Evolutionary conservation across 1,284 basidiomycete genomes (phyloP).

Genomic region (Cystobasidium slooffiae): DNA sequence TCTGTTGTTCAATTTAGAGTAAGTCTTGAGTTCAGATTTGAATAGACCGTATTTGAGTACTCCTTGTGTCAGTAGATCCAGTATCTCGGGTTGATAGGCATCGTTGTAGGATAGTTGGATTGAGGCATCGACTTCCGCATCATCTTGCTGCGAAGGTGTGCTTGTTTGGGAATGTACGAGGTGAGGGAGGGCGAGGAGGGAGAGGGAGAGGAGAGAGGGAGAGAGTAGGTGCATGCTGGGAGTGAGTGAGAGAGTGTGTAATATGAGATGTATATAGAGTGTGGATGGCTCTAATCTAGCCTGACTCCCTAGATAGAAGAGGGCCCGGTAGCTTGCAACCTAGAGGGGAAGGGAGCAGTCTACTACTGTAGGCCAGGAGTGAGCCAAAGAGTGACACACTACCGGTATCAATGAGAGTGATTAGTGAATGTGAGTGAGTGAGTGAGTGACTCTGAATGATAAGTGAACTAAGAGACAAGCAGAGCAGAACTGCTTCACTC

Average conservation of each 20-base stretch:
- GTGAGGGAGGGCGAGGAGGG: neutral
- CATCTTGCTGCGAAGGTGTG: neutral
- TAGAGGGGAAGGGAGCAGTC: no score
- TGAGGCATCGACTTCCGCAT: neutral
- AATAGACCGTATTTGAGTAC: constrained; percentile 37
- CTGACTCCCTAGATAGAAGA: no score
- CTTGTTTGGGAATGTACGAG: neutral
- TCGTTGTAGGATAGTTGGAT: constrained; percentile 24
- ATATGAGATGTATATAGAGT: neutral
- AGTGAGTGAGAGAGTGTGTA: neutral
- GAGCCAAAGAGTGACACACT: no score
- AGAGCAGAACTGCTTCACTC: no score
- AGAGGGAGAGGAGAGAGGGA: neutral
- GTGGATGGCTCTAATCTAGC: no score
- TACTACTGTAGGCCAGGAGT: no score
- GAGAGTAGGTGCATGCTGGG: constrained; percentile 8
- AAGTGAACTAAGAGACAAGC: no score
- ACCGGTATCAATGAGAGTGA: no score
- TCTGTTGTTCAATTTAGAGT: constrained; percentile 1
- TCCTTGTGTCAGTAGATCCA: constrained; percentile 25
- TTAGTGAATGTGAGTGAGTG: no score
- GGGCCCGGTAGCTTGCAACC: no score
- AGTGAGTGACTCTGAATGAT: no score
- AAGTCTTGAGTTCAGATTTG: constrained; percentile 1
- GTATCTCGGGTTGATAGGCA: constrained; percentile 4